phyloP scores from a whole-genome alignment of 768 basidiomycete genomes.

The Tephrocybe sp. region DNA sequence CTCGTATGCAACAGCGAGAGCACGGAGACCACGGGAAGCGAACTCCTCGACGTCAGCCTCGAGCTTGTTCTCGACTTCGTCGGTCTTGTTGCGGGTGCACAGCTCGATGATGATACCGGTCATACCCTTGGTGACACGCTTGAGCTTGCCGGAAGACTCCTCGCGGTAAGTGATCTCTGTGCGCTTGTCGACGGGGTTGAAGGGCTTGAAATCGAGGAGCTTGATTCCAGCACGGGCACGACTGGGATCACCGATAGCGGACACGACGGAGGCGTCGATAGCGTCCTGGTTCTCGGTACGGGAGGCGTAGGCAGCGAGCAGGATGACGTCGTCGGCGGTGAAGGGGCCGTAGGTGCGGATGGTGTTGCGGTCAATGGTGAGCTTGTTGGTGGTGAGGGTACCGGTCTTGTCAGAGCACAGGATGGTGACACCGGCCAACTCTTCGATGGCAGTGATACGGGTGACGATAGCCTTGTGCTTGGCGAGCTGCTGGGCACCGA shows the following conservation, averaged over 20 bases:
- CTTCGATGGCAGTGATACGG: slow-evolving; percentile 98
- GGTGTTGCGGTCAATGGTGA: slow-evolving; percentile 92
- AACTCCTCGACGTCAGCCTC: slow-evolving; percentile 97
- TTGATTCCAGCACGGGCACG: slow-evolving; percentile 92
- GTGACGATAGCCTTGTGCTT: slow-evolving; percentile 99
- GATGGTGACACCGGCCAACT: slow-evolving; percentile 97
- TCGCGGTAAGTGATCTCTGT: slow-evolving; percentile 98
- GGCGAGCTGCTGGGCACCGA: slow-evolving; percentile 97
- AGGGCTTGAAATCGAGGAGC: slow-evolving; percentile 98
- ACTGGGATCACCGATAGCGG: slow-evolving; percentile 67
- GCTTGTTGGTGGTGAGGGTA: slow-evolving; percentile 98
- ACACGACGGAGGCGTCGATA: slow-evolving; percentile 86
- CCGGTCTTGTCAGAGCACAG: slow-evolving; percentile 99
- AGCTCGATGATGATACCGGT: slow-evolving; percentile 98
- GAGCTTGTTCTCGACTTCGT: slow-evolving; percentile 86
- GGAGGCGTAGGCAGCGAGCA: slow-evolving; percentile 93
- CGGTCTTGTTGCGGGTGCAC: slow-evolving; percentile 96
- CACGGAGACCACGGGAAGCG: slow-evolving; percentile 94
- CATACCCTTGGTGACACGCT: slow-evolving; percentile 99
- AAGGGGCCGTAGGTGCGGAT: slow-evolving; percentile 90
- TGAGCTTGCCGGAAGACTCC: slow-evolving; percentile 91
- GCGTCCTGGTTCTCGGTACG: slow-evolving; percentile 99
- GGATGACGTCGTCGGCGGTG: slow-evolving; percentile 87
- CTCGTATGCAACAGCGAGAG: slow-evolving; percentile 94
- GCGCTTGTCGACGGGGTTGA: slow-evolving; percentile 99